Base-by-base conservation (phyloP, 441 rosid genomes). In the Daphne laureola region DNA sequence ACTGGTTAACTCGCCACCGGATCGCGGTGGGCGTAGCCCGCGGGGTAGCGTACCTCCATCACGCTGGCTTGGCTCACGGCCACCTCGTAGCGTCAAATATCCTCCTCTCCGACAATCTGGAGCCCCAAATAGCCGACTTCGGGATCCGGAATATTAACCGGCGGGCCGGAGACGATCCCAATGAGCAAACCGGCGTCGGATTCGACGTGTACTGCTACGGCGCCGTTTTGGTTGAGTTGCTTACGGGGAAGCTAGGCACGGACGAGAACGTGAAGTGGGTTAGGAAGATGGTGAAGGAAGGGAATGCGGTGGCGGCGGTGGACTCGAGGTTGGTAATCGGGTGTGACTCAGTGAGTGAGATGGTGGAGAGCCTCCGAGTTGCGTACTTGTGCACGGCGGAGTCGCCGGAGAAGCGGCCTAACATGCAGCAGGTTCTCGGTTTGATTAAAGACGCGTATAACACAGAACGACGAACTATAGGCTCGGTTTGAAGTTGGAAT, bases 381-480 rank as follows among this genome's bases (percentile, higher is more conserved):
- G 91, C 82, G 17, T 92, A 78, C 55, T 61, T 92, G 31, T 92
- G 98, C 43, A 92, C 98, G 69, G 96, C 94, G 6, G 96, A 88
- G 65, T 46, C 66, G 11, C 73, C 95, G 0, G 75, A 59, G 23
- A 88, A 88, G 69, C 74, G 98, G 51, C 96, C 96, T 48, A 82
- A 87, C 12, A 88, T 86, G 92, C 98, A 88, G 49, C 98, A 92
- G 47, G 94, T 88, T 7, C 56, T 92, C 16, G 98, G 96, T n/a
- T 73, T 84, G 54, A 91, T 88, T 41, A 92, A 86, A 64, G 95
- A 86, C 72, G n/a, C n/a, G n/a, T n/a, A 70, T 86, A 31, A 4
- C 87, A 66, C 27, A 70, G 79, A 7, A 21, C 53, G 1, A 4
- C 45, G 0, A 65, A 54, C 9, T 31, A 31, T 31, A 31, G 38